Evolutionary conservation across 148 eudicot genomes (phyloP), one percentile per base, ranked within the genome.

Genomic region (Pouteria glomerata): DNA sequence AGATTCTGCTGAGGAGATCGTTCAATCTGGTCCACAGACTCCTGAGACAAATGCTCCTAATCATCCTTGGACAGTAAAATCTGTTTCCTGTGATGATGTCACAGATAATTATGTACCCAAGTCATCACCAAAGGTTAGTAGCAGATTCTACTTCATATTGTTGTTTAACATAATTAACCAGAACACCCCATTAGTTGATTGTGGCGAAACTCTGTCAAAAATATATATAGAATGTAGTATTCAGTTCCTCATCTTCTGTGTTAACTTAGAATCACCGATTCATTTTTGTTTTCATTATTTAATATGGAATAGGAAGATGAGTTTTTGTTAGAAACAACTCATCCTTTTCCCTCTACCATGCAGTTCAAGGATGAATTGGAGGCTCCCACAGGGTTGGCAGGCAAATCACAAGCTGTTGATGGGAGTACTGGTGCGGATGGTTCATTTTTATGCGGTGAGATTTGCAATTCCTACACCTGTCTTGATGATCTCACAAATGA

Each of bases 341-440:
- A 47, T 72, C 59, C 76, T 76, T 70, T 74, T 53, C 23, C 86
- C 57, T 62, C 77, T 63, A 41, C 70, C 56, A 66, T 74, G 64
- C 80, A 75, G 11, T 39, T 70, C n/a, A 63, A 64, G 76, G 81
- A 75, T 33, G 55, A 69, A 26, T 23, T 41, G 31, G 75, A 87
- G 53, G 68, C 51, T 24, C 65, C 63, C 34, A 62, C 53, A 50
- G 72, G 57, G 74, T 75, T 81, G 76, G 96, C 83, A 50, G 88
- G 85, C 41, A 85, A 85, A 73, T 79, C 92, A 59, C 86, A 86
- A 76, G 86, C 86, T 64, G 56, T 73, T 4, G 76, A 84, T 62
- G 55, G 51, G 6, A 59, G 72, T 70, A n/a, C n/a, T n/a, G 82
- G 66, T 61, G 35, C 62, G 10, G 82, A 75, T 50, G 84, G 82